Base-by-base conservation (phyloP, 116 monocot species). In the Phalaenopsis hybrid region DNA sequence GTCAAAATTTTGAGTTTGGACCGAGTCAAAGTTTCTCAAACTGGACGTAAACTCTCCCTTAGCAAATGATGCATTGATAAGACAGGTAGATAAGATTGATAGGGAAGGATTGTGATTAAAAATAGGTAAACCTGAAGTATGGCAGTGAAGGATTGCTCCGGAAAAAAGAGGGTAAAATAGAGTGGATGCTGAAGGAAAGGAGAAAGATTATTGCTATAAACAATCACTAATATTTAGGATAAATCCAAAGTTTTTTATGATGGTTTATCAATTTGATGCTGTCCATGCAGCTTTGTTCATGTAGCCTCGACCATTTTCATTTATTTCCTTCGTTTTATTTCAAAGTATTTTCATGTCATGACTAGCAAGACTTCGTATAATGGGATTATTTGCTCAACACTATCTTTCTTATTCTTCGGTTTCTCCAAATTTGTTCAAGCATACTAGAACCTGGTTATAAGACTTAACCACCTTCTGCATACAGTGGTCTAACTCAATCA, bases 401-500 rank as follows among this genome's bases (percentile, higher is more conserved):
- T 72, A 72, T 37, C 72, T 41, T 12, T 37, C 1, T 72, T 37
- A 34, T 72, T 37, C 13, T 41, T 23, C 41, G 16, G n/a, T 44
- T 70, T 81, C 46, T 65, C 41, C 21, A 70, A 46, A 23, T 82
- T 83, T 59, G 5, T 46, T 73, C n/a, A 75, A 75, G 46, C 37
- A 37, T 37, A n/a, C 21, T 75, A n/a, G 44, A 9, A n/a, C 76
- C 2, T 76, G 45, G 50, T 77, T 25, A 13, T 55, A 28, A 51
- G 25, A 28, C 28, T 76, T 31, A 0, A 49, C 51, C 11, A 77
- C 51, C 31, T 77, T 77, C 11, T 77, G 51, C 77, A 77, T 77
- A 70, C 81, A 92, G 93, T 77, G 85, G 82, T 70, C 84, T 83
- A 57, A 83, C 86, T 28, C 28, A 28, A 28, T 28, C 79, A 41